phyloP scores from a whole-genome alignment of 2,329 filamentous ascomycete species.

The Neonectria magnoliae region DNA sequence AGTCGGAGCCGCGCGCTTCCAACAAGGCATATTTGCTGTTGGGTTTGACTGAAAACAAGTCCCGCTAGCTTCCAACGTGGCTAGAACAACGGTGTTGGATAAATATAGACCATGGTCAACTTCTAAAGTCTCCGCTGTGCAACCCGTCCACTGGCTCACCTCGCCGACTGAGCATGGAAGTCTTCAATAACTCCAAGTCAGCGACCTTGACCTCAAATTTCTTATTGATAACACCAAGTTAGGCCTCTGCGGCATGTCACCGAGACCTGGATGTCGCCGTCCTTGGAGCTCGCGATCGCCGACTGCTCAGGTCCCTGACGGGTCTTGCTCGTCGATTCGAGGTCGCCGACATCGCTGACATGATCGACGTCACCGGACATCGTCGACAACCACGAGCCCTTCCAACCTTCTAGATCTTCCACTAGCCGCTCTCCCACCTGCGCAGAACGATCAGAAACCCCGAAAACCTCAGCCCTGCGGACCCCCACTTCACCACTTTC shows the following conservation, averaged over 20 bases:
- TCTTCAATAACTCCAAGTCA: neutral
- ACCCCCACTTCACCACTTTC: neutral
- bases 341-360: neutral
- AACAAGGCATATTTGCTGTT: neutral
- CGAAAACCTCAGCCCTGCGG: conserved; percentile 19
- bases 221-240: neutral
- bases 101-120: neutral
- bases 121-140: neutral
- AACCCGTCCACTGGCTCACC: neutral
- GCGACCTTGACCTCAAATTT: neutral
- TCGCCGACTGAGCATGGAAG: neutral
- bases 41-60: neutral
- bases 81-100: neutral
- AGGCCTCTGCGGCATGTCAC: neutral
- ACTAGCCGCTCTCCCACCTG: neutral
- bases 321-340: neutral
- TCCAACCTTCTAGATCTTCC: neutral
- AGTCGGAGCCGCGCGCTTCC: neutral
- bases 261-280: neutral
- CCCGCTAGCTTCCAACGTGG: neutral
- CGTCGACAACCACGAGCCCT: neutral
- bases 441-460: neutral
- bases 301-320: neutral
- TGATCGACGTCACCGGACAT: neutral
- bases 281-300: neutral